A percentile compares a stretch with the other conserved stretches of the same genome.
phyloP scores from a whole-genome alignment of 2,329 filamentous ascomycete genomes.

The Monosporascus sp. region DNA sequence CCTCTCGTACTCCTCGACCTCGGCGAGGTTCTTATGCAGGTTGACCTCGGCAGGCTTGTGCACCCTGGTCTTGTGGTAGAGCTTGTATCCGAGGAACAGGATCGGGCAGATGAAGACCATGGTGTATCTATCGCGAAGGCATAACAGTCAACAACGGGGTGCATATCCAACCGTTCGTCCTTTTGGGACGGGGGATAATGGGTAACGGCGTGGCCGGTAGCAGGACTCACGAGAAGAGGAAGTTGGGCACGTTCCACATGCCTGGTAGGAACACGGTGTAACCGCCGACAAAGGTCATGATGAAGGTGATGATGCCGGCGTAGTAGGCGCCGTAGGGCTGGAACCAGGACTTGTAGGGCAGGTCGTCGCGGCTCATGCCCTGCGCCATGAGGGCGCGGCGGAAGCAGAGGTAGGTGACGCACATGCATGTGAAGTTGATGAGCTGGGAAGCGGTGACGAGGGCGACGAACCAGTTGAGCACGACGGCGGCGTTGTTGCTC shows the following conservation, averaged over 20 bases:
- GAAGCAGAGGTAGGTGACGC: slow-evolving; percentile 67
- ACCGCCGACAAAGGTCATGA: slow-evolving; percentile 72
- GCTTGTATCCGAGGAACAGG: slow-evolving; percentile 67
- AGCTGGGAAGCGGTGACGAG: slow-evolving; percentile 67
- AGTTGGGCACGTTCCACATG: slow-evolving; percentile 63
- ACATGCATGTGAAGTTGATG: slow-evolving; percentile 67
- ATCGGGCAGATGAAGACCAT: slow-evolving; percentile 68
- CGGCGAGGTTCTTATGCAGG: slow-evolving; percentile 54
- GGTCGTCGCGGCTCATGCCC: slow-evolving; percentile 57
- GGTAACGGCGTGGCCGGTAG: background rate
- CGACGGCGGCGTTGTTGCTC: slow-evolving; percentile 57
- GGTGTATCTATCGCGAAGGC: slow-evolving; percentile 46
- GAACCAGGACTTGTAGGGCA: slow-evolving; percentile 65
- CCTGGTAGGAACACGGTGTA: slow-evolving; percentile 70
- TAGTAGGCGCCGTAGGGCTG: slow-evolving; percentile 71
- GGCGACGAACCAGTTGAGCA: slow-evolving; percentile 68
- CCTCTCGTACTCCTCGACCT: slow-evolving; percentile 63
- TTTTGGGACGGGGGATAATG: background rate
- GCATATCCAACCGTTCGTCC: too few relatives aligned
- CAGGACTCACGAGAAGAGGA: slow-evolving; percentile 60
- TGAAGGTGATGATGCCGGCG: slow-evolving; percentile 54
- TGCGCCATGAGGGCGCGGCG: slow-evolving; percentile 64
- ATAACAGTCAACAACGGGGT: too few relatives aligned
- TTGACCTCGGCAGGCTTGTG: slow-evolving; percentile 56
- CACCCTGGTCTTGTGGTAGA: slow-evolving; percentile 58